Conservation (phyloP, 441 rosid species). For the Raphanus hybrid region DNA sequence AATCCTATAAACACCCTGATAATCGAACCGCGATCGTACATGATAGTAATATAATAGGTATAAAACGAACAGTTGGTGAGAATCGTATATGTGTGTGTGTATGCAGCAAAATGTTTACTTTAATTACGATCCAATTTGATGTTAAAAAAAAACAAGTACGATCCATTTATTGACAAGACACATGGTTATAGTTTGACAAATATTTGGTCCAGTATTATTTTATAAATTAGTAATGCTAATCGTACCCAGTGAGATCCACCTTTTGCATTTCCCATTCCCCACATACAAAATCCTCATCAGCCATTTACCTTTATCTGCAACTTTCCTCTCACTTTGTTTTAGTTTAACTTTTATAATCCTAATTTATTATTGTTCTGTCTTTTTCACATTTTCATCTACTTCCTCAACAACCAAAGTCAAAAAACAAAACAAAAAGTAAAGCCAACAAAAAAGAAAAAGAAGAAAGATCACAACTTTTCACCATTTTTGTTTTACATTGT, state of each 20-base stretch:
- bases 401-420: constrained; percentile 13
- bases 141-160: too few species aligned
- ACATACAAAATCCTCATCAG: constrained; percentile 33
- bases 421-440: neutral
- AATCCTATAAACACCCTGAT: too few species aligned
- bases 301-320: constrained; percentile 16
- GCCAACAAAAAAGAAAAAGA: neutral
- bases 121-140: too few species aligned
- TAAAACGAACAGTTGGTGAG: too few species aligned
- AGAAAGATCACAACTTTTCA: constrained; percentile 16
- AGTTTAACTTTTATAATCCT: constrained; percentile 9
- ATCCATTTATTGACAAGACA: neutral
- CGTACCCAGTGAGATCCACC: constrained; percentile 15
- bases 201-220: constrained; percentile 9
- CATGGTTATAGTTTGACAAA: constrained; percentile 6
- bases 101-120: too few species aligned
- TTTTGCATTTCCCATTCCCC: constrained; percentile 41
- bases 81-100: too few species aligned
- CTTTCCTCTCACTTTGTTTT: neutral
- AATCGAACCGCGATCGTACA: too few species aligned
- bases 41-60: too few species aligned
- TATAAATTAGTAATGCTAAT: constrained; percentile 6
- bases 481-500: constrained; percentile 18
- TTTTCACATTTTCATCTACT: constrained; percentile 15
- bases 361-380: neutral